A percentile compares a stretch with the other conserved stretches of the same genome.
Evolutionary conservation across 768 basidiomycete genomes (phyloP).

Genomic region (Phlebiopsis flavidoalba): DNA sequence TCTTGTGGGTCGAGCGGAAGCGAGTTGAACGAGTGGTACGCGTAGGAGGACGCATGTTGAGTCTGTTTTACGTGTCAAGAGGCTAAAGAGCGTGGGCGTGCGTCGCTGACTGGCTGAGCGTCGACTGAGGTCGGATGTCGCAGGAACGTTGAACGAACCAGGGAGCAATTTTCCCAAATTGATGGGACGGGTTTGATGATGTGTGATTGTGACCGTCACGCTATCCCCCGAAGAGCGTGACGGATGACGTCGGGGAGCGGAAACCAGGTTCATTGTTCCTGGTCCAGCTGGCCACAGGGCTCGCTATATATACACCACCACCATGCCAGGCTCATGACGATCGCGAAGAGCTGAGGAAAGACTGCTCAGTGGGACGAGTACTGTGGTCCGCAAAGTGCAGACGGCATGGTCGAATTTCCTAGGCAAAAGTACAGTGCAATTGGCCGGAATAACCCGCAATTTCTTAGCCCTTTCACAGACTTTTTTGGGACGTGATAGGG

Average conservation of each 20-base stretch:
- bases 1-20: not conserved
- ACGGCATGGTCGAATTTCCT: conserved; percentile 11
- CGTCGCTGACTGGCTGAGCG: not conserved
- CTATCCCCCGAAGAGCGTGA: not conserved
- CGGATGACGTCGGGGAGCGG: not conserved
- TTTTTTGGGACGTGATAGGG: conserved; percentile 32
- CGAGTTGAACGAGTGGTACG: conserved; percentile 14
- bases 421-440: conserved; percentile 1
- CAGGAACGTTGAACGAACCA: not conserved
- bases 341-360: conserved; percentile 8
- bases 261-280: not conserved
- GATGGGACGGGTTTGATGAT: not conserved
- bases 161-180: conserved; percentile 1
- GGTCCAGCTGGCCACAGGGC: not conserved
- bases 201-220: not conserved
- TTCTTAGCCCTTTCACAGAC: not conserved
- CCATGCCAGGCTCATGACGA: conserved; percentile 7
- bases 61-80: not conserved
- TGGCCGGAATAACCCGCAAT: not conserved
- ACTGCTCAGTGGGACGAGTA: conserved; percentile 1
- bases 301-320: not conserved
- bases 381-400: conserved; percentile 6
- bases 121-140: not conserved
- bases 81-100: conserved; percentile 2
- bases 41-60: conserved; percentile 11